A percentile compares a stretch with the other conserved stretches of the same genome.
Conservation (phyloP, 129 eudicot species). For the Lactuca saligna region DNA sequence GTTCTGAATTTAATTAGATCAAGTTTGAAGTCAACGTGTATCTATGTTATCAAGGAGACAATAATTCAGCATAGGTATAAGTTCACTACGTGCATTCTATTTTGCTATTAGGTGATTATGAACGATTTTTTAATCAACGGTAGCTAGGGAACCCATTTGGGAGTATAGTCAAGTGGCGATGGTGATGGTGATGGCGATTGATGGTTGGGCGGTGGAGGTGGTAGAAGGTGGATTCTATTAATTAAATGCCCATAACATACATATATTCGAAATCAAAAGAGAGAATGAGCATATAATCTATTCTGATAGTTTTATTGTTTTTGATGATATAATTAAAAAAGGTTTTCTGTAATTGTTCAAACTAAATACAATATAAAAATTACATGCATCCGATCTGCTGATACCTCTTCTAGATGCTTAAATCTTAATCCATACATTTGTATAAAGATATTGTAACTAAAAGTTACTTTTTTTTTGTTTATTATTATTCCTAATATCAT, state of each 20-base stretch:
- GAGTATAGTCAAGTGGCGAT: neutral
- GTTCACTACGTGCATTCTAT: constrained; percentile 7
- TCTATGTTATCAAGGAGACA: constrained; percentile 10
- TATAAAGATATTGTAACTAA: constrained; percentile 2
- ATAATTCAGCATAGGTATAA: neutral
- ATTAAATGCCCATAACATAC: neutral
- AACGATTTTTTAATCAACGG: neutral
- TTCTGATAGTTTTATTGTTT: neutral
- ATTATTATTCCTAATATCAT: no score
- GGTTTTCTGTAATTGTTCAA: constrained; percentile 9
- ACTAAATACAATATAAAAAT: constrained; percentile 15
- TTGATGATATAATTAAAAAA: constrained; percentile 3
- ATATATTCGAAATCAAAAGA: constrained; percentile 17
- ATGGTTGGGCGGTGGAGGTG: constrained; percentile 12
- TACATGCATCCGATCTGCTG: constrained; percentile 26
- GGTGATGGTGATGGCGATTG: constrained; percentile 10
- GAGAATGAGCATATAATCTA: constrained; percentile 19
- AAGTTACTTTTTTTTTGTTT: neutral
- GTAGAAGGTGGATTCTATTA: constrained; percentile 1
- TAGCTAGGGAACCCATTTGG: neutral
- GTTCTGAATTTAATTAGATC: neutral
- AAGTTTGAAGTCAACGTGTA: neutral
- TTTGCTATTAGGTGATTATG: neutral
- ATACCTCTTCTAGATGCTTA: constrained; percentile 31
- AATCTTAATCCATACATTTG: constrained; percentile 9